Evolutionary conservation across 371 early-diverging fungal species (phyloP), one percentile per base, ranked within the genome.

Genomic region (Ordospora pajunii): DNA sequence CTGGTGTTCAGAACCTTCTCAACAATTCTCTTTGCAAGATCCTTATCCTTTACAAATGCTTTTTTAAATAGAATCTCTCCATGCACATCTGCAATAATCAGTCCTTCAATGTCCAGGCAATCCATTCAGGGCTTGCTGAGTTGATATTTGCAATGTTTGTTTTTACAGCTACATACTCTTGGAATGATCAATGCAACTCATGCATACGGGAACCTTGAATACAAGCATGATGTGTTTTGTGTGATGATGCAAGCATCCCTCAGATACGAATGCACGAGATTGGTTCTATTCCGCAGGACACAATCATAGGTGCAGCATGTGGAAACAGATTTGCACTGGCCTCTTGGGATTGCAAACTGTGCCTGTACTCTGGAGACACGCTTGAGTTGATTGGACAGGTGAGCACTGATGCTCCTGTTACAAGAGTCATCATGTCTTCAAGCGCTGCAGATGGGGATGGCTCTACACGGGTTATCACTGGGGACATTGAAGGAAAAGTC

Each of bases 91-190:
- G 37, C 25, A 43, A 76, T 51, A 23, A 64, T 22, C 7, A 76
- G 6, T 14, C 70, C 70, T 17, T 76, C 70, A 14, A 76, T 25
- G 48, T 76, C 71, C 22, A 63, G 32, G 43, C 69, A 52, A 46
- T 50, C 32, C 70, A 76, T 76, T 46, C 27, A 48, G 45, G 64
- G 73, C 48, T 49, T 45, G 37, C n/a, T 37, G 37, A 1, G 0
- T 7, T 19, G 40, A 7, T 37, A 2, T 37, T 58, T 58, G 19
- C n/a, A 40, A 27, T 58, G 58, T 58, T 58, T 58, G 37, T 58
- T 37, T 58, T 32, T 32, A 5, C 1, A 32, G 5, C 32, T 1
- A 32, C 5, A 5, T n/a, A 5, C 32, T 32, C 32, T 32, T 32
- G 32, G 5, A 32, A 32, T 32, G 32, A n/a, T n/a, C 5, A 5